These are phyloP conservation scores for Trichoderma atrobrunneum DNA, from an alignment of 2,329 filamentous ascomycete species.

Conservation along the genomic window DNA sequence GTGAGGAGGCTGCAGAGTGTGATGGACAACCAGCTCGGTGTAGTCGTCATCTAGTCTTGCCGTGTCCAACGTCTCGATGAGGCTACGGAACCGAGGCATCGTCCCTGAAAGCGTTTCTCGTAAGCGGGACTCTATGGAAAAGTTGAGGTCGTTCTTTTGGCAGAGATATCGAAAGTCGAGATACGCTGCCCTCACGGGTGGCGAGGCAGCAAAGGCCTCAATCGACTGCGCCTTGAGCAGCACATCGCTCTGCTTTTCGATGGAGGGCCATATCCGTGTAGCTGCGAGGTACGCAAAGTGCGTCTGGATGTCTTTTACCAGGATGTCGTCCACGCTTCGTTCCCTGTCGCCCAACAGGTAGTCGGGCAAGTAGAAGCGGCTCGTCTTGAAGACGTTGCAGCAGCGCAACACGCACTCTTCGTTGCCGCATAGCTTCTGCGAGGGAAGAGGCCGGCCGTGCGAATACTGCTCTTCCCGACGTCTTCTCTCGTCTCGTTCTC, in stretches of 20 bases:
- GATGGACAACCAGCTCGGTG: not conserved
- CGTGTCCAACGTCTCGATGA: not conserved
- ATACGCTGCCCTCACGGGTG: conserved; percentile 27
- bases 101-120: not conserved
- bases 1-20: not conserved
- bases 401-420: conserved; percentile 20
- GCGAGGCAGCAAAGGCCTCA: conserved; percentile 28
- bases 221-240: conserved; percentile 22
- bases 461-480: conserved; percentile 22
- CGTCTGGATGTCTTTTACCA: conserved; percentile 21
- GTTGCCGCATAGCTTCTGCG: conserved; percentile 23
- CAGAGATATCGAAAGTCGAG: conserved; percentile 20
- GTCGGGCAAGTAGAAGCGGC: not conserved
- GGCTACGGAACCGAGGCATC: not conserved
- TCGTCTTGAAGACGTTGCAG: conserved; percentile 7
- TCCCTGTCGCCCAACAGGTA: conserved; percentile 12
- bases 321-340: conserved; percentile 13
- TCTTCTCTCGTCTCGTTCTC: conserved; percentile 4
- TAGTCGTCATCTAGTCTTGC: not conserved
- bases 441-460: conserved; percentile 23
- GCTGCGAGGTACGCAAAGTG: conserved; percentile 24
- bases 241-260: not conserved
- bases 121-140: not conserved
- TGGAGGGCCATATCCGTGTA: conserved; percentile 1
- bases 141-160: not conserved